phyloP scores from a whole-genome alignment of 352 stramenopile genomes.

The Phytopythium oedochilum region DNA sequence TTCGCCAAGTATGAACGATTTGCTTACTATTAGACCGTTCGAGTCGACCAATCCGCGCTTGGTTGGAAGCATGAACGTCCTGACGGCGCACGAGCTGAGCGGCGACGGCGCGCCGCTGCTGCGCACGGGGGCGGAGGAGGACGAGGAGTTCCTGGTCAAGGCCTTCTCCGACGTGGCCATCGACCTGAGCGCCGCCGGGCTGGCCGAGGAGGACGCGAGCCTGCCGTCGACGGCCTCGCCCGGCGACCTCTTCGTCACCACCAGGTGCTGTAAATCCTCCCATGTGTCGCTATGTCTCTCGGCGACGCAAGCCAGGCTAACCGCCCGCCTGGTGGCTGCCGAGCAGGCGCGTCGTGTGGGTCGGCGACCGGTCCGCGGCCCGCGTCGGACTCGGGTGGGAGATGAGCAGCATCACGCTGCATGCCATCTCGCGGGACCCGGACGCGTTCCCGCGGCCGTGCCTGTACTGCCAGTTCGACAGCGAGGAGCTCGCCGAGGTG shows the following conservation, averaged over 20 bases:
- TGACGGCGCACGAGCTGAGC: slow-evolving; percentile 39
- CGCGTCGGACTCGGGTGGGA: slow-evolving; percentile 73
- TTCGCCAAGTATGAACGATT: too few species aligned
- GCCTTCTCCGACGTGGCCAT: slow-evolving; percentile 44
- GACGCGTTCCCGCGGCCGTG: slow-evolving; percentile 58
- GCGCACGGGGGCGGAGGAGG: slow-evolving; percentile 33
- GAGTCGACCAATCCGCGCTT: too few species aligned
- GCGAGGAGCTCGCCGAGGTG: slow-evolving; percentile 63
- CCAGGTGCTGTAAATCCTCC: slow-evolving; percentile 18
- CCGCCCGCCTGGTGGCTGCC: not conserved
- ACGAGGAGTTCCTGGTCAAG: slow-evolving; percentile 62
- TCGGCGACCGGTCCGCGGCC: slow-evolving; percentile 24
- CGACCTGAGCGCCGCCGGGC: slow-evolving; percentile 15
- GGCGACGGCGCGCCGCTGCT: slow-evolving; percentile 45
- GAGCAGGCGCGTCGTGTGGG: slow-evolving; percentile 63
- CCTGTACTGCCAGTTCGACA: slow-evolving; percentile 81
- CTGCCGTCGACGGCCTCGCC: slow-evolving; percentile 18
- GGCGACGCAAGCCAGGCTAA: not conserved
- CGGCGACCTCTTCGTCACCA: slow-evolving; percentile 35
- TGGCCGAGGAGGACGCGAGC: slow-evolving; percentile 12
- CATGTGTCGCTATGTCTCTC: not conserved
- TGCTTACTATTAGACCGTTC: too few species aligned
- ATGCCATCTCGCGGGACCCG: slow-evolving; percentile 73
- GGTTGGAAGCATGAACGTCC: slow-evolving; percentile 56
- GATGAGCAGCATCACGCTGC: slow-evolving; percentile 59